phyloP scores from a whole-genome alignment of 768 basidiomycete genomes.

The Porpolomopsis calyptriformis region DNA sequence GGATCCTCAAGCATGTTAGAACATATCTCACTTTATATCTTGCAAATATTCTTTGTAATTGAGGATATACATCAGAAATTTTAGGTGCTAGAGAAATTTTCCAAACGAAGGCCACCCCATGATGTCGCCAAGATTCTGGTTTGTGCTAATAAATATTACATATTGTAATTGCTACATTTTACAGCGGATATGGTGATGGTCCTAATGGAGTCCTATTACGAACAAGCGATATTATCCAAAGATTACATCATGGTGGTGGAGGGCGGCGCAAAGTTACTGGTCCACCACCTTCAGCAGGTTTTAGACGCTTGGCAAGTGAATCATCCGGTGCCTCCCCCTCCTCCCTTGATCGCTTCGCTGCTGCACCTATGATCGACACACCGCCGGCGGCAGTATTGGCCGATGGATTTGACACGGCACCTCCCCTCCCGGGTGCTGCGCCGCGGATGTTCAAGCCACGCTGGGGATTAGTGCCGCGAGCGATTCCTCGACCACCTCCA shows the following conservation, averaged over 20 bases:
- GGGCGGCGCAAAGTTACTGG: constrained; percentile 4
- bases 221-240: background rate
- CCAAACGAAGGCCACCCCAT: too few species aligned
- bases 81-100: too few species aligned
- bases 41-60: too few species aligned
- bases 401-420: constrained; percentile 15
- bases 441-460: constrained; percentile 25
- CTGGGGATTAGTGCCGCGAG: constrained; percentile 17
- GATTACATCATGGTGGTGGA: constrained; percentile 3
- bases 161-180: background rate
- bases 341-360: constrained; percentile 54
- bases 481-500: constrained; percentile 3
- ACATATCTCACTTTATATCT: too few species aligned
- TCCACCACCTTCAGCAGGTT: constrained; percentile 33
- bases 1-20: too few species aligned
- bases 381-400: constrained; percentile 28
- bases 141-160: too few species aligned
- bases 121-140: too few species aligned
- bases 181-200: too few species aligned
- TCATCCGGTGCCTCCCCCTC: constrained; percentile 40
- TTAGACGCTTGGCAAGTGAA: constrained; percentile 56
- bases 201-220: too few species aligned
- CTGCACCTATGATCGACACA: constrained; percentile 55
- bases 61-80: too few species aligned
- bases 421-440: constrained; percentile 26